These are phyloP conservation scores for Coemansia sp. DNA, from an alignment of 192 early-diverging fungal species.

Conservation along the genomic window DNA sequence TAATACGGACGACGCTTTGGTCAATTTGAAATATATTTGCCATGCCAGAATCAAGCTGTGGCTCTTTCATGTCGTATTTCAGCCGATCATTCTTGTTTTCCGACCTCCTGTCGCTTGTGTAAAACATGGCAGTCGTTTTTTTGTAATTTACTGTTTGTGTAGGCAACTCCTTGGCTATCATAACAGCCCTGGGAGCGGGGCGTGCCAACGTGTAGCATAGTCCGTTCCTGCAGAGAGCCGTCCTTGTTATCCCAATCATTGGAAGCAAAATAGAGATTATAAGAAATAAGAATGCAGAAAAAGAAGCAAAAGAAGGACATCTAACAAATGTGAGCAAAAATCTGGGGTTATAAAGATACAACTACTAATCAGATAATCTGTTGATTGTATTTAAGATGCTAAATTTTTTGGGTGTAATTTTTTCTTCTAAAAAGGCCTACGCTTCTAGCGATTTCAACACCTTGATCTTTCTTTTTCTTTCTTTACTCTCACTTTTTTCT, in stretches of 20 bases:
- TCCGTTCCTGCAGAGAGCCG: background rate
- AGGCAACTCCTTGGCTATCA: background rate
- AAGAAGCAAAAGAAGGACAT: background rate
- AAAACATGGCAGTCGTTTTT: background rate
- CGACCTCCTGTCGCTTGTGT: background rate
- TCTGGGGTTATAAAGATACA: background rate
- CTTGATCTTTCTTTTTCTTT: background rate
- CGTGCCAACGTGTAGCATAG: background rate
- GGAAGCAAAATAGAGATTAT: background rate
- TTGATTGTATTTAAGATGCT: background rate
- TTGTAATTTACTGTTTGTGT: background rate
- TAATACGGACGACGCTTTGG: slow-evolving; percentile 30
- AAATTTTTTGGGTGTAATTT: slow-evolving; percentile 1
- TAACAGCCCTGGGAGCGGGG: background rate
- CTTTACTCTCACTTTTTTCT: background rate
- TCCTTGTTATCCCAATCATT: slow-evolving; percentile 2
- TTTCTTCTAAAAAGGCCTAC: background rate
- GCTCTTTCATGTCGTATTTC: slow-evolving; percentile 56
- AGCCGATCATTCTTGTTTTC: slow-evolving; percentile 12
- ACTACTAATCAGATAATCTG: background rate
- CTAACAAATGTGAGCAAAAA: background rate
- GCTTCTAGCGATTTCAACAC: background rate
- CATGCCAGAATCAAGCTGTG: slow-evolving; percentile 43
- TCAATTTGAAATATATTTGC: slow-evolving; percentile 46
- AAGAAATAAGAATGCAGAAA: background rate